Conservation (phyloP, 805 yeast species). For the Spathaspora hagerdaliae region DNA sequence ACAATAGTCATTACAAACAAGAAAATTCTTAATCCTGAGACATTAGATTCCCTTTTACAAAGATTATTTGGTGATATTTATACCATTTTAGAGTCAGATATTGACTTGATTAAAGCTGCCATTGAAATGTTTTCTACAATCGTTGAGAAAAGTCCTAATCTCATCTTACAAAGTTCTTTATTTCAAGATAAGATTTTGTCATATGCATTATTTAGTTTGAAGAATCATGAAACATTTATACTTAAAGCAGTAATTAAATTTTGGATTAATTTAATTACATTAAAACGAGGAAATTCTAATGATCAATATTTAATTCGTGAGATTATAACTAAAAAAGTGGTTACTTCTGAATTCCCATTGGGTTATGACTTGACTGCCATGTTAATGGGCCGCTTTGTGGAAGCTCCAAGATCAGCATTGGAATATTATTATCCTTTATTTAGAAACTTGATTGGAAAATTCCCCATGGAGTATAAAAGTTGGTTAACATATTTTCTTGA, state of each 20-base stretch:
- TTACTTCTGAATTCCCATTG: slow-evolving; percentile 9
- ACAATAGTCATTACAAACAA: slow-evolving; percentile 37
- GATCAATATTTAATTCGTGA: slow-evolving; percentile 33
- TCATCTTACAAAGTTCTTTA: slow-evolving; percentile 28
- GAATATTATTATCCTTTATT: slow-evolving; percentile 54
- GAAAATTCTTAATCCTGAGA: slow-evolving; percentile 18
- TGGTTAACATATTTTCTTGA: slow-evolving; percentile 34
- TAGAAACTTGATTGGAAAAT: slow-evolving; percentile 44
- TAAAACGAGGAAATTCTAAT: slow-evolving; percentile 42
- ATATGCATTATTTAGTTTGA: slow-evolving; percentile 36
- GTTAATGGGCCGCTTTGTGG: slow-evolving; percentile 31
- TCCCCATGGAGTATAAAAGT: slow-evolving; percentile 42
- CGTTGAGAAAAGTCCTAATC: slow-evolving; percentile 45
- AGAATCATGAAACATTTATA: slow-evolving; percentile 51
- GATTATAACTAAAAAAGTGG: slow-evolving; percentile 15
- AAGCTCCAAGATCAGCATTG: slow-evolving; percentile 54
- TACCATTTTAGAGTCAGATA: slow-evolving; percentile 43
- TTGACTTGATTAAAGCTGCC: slow-evolving; percentile 53
- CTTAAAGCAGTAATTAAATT: slow-evolving; percentile 49
- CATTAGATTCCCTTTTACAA: slow-evolving; percentile 33
- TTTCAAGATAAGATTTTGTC: slow-evolving; percentile 18
- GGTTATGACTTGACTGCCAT: slow-evolving; percentile 23
- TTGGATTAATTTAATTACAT: slow-evolving; percentile 48
- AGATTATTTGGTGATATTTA: slow-evolving; percentile 34
- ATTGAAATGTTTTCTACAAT: slow-evolving; percentile 50